Conservation (phyloP, 345 rosid species). For the Populus pruinosa region DNA sequence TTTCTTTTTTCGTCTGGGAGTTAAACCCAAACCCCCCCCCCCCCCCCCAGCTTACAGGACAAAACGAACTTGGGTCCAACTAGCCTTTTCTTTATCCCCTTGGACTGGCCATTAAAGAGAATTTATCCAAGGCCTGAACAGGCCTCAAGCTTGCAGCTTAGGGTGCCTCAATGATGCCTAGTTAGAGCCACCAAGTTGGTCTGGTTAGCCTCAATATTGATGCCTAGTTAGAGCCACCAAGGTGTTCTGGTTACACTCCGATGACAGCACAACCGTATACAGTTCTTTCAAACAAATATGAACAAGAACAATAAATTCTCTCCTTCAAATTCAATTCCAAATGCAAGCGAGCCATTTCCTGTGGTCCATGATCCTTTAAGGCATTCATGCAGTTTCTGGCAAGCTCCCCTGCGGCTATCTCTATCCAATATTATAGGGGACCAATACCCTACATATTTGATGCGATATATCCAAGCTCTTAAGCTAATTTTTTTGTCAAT, state of each 20-base stretch:
- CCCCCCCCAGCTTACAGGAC: background rate
- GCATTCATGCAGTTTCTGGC: slow-evolving; percentile 1
- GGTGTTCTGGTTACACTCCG: background rate
- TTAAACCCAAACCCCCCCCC: too few relatives aligned
- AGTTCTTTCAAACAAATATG: background rate
- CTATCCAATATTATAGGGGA: background rate
- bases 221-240: background rate
- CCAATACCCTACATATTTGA: background rate
- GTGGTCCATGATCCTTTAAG: background rate
- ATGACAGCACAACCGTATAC: too few relatives aligned
- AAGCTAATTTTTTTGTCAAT: too few relatives aligned
- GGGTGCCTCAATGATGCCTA: background rate
- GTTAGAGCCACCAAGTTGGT: background rate
- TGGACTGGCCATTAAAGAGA: background rate
- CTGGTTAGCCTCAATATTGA: too few relatives aligned
- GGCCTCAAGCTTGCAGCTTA: background rate
- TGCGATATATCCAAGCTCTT: background rate
- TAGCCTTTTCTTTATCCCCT: background rate
- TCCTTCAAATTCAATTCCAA: background rate
- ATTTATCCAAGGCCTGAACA: background rate
- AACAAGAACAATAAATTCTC: background rate
- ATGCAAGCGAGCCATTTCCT: background rate
- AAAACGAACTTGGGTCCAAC: background rate
- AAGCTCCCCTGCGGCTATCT: background rate
- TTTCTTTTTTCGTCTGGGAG: background rate